Evolutionary conservation across 129 eudicot species (phyloP).

Genomic region (Dittrichia graveolens): DNA sequence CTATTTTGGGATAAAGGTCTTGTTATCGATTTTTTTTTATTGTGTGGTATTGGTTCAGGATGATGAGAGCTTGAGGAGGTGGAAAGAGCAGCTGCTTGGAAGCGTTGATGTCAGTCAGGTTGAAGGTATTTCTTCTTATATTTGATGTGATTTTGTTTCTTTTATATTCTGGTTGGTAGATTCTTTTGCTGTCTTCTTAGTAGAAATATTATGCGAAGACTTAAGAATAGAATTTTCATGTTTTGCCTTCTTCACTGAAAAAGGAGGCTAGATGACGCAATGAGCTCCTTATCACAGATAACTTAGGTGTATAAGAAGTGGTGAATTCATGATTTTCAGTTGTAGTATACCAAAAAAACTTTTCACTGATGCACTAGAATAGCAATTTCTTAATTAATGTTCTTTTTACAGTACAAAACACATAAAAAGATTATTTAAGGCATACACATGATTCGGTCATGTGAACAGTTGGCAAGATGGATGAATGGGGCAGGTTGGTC

Average conservation of each 20-base stretch:
- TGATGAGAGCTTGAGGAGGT: constrained; percentile 86
- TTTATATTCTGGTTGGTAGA: background rate
- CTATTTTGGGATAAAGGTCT: background rate
- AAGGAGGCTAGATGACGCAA: too few species aligned
- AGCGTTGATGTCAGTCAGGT: constrained; percentile 56
- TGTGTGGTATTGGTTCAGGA: constrained; percentile 45
- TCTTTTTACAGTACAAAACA: too few species aligned
- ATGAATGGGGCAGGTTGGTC: too few species aligned
- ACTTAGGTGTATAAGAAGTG: background rate
- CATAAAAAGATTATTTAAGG: too few species aligned
- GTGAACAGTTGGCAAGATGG: too few species aligned
- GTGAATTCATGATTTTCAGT: background rate
- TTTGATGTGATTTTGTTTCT: background rate
- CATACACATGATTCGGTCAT: too few species aligned
- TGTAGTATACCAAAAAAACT: too few species aligned
- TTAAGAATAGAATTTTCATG: too few species aligned
- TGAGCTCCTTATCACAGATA: too few species aligned
- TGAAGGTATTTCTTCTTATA: constrained; percentile 37
- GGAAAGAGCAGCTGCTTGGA: constrained; percentile 84
- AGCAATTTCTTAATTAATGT: too few species aligned
- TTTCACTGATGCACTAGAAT: too few species aligned
- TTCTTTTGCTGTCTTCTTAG: constrained; percentile 1
- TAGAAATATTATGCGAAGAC: background rate
- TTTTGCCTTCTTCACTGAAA: background rate
- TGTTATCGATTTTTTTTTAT: constrained; percentile 9